Base-by-base conservation (phyloP, 2,329 filamentous ascomycete species). In the Mycosphaerella arachidis region DNA sequence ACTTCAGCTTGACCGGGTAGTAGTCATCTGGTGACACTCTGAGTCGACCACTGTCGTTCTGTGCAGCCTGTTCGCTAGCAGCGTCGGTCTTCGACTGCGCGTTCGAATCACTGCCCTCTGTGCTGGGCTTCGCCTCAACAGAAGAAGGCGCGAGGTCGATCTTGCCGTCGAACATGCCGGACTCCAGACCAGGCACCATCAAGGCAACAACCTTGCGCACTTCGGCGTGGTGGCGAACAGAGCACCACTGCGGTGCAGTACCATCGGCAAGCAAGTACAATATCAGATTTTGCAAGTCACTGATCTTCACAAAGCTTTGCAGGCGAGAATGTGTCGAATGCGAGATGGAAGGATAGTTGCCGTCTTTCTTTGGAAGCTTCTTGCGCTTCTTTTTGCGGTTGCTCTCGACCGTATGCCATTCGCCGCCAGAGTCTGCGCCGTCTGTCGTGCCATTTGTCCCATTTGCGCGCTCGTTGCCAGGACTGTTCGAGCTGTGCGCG, bases 121-220 rank as follows among this genome's bases (percentile, higher is more conserved):
- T 18, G 29, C 20, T n/a, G 24, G 24, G n/a, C 43, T 61, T 56
- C 53, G 53, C 48, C 54, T 53, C 46, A 10, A 46, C 33, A 27
- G 55, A 20, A 13, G 40, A 43, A 30, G 53, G 55, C 20, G 57
- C 48, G 33, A 58, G 40, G 6, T 58, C 53, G 35, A 84, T 75
- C 3, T 75, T 77, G 37, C 84, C 81, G 73, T 89, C 85, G 76
- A 97, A 96, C 89, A 97, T 94, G 63, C 86, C 89, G 69, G 91
- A 84, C 72, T 97, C 93, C 27, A 99, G 77, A 0, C 94, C 94
- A 10, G 94, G 94, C 10, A 97, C 86, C 89, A 97, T 93, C 66
- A 99, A 78, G 45, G 90, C 84, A 31, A 97, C 92, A 31, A 95
- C 88, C 76, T 94, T 95, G 58, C 77, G 77, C 45, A 87, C 79